Base-by-base conservation (phyloP, 192 early-diverging fungal species). In the Physocladia obscura region DNA sequence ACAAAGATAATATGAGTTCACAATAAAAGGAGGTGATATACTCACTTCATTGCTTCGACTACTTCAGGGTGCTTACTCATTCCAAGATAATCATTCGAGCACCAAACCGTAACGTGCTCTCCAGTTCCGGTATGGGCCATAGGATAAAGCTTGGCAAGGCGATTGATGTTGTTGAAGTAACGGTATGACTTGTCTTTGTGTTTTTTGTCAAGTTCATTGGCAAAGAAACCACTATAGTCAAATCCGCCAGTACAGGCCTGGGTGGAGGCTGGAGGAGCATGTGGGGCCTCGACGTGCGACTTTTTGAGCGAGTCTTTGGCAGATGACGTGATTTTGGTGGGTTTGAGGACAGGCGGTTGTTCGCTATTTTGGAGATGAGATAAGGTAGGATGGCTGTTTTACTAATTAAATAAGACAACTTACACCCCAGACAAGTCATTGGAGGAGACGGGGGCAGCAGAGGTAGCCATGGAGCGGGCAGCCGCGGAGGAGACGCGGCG, bases 81-180 rank as follows among this genome's bases (percentile, higher is more conserved):
- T 35, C 95, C 97, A 62, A 98, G 87, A 75, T 98, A 98, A 79
- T 98, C 97, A 87, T 98, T 98, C 69, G 92, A 90, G 77, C 97
- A 98, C 97, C 97, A 98, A 39, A 98, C 97, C 11, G 93, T 95
- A 54, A 98, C 97, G 70, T 93, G 86, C 69, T 96, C 93, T 38
- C 88, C 84, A 49, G 81, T 68, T 48, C 86, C 89, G 27, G 95
- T 98, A 81, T 98, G 97, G 24, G 97, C 97, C 68, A 83, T 88
- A 47, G 97, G 97, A 76, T 91, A 98, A 70, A 86, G 81, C 75
- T 90, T 81, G 3, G 97, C 97, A 29, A 98, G 82, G 37, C 97
- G 91, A 80, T 98, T 98, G 85, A 98, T 97, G 87, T 98, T 98
- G 90, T 98, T 98, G 78, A 98, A 98, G 84, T 97, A 98, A 73